Base-by-base conservation (phyloP, 208 protist species). In the Leishmania lainsoni region DNA sequence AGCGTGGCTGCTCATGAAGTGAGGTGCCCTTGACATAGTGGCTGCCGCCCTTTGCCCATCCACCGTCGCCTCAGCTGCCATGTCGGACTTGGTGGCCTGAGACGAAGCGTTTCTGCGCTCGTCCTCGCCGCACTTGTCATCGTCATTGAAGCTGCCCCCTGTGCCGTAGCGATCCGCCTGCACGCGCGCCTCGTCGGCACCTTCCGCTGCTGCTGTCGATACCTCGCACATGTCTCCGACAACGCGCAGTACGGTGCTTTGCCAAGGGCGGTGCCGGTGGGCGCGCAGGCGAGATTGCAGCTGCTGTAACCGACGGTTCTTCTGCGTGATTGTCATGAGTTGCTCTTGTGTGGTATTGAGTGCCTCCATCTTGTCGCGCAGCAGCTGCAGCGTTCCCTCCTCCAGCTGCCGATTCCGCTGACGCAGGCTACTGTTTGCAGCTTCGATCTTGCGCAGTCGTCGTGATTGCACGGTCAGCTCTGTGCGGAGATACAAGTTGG, bases 231-330 rank as follows among this genome's bases (percentile, higher is more conserved):
- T 51, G 42, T 96, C 93, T 0, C 93, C 93, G 63, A 96, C 79
- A 5, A 97, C 84, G 70, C 94, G 92, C 78, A 98, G 74, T 49
- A 95, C 78, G 32, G 87, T 86, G 32, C 83, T 83, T 80, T 96
- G 93, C 93, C 94, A 98, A 39, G 93, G 94, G 17, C 94, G 89
- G 56, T 93, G 86, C 32, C 88, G 83, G 75, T 98, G 93, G 29
- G 90, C 92, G 32, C 94, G 94, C 48, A 98, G 78, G 32, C 93
- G 90, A 29, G 92, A 95, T 76, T 94, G 96, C 61, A 97, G 87
- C 78, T 93, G 94, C 3, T 70, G 68, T 45, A 96, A 90, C 29
- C 83, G 87, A 5, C 90, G 85, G 35, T 91, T 88, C 29, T 89
- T 79, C 54, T 94, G 87, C 16, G 86, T 78, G 5, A 97, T 75